These are phyloP conservation scores for Cordyceps farinosa DNA, from an alignment of 2,329 filamentous ascomycete species.

Conservation along the genomic window DNA sequence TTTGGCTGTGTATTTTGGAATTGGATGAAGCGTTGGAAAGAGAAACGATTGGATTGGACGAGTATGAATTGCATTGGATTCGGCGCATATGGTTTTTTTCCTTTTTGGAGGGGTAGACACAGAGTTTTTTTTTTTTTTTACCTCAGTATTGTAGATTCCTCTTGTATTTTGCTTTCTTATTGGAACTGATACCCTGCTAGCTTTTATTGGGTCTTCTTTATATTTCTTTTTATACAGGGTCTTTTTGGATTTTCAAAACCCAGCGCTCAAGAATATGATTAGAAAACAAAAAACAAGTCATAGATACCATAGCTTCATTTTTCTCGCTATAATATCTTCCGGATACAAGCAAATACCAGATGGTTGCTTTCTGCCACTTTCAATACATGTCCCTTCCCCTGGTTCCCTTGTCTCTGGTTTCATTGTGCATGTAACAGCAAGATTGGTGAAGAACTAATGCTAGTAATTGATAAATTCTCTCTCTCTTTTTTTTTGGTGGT, in stretches of 20 bases:
- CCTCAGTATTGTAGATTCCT: background rate
- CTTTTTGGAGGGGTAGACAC: background rate
- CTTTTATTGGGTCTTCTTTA: background rate
- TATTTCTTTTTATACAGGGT: background rate
- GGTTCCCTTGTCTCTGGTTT: background rate
- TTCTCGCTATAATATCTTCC: background rate
- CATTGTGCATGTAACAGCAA: background rate
- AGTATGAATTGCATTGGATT: slow-evolving; percentile 8
- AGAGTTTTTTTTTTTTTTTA: slow-evolving; percentile 21
- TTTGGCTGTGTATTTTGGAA: background rate
- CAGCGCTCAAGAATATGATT: background rate
- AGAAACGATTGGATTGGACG: background rate
- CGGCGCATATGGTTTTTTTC: background rate
- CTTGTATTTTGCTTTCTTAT: background rate
- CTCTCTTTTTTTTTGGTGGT: background rate
- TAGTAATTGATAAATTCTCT: slow-evolving; percentile 1
- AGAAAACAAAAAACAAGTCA: background rate
- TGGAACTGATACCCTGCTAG: slow-evolving; percentile 2
- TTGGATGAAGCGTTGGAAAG: background rate
- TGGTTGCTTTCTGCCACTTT: background rate
- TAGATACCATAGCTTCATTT: background rate
- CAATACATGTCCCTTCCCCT: background rate
- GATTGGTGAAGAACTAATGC: background rate
- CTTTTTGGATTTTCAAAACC: background rate
- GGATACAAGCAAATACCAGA: too few relatives aligned